A percentile compares a stretch with the other conserved stretches of the same genome.
phyloP scores from a whole-genome alignment of 257 asterid species.

The Penstemon eatonii region DNA sequence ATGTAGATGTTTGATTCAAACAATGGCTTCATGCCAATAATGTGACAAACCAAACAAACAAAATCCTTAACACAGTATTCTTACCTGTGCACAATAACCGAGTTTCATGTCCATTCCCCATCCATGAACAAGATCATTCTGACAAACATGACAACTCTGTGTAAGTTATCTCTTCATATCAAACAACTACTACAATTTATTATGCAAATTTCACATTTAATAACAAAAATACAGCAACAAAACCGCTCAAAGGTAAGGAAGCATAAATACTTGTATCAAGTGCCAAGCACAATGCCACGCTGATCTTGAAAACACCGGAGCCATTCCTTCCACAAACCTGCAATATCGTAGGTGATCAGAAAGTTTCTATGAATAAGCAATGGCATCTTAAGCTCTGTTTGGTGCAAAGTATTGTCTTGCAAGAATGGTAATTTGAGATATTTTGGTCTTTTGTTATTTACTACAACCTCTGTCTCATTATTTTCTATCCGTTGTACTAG shows the following conservation, averaged over 20 bases:
- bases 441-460: constrained; percentile 12
- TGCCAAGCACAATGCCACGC: constrained; percentile 99
- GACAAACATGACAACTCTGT: constrained; percentile 29
- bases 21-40: constrained; percentile 17
- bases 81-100: constrained; percentile 96
- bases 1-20: constrained; percentile 5
- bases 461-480: not conserved
- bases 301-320: constrained; percentile 94
- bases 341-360: constrained; percentile 23
- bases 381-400: not conserved
- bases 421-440: not conserved
- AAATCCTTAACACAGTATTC: constrained; percentile 2
- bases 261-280: constrained; percentile 69
- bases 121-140: constrained; percentile 99
- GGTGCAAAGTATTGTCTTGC: constrained; percentile 5
- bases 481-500: not conserved
- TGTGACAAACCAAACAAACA: constrained; percentile 4
- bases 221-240: not conserved
- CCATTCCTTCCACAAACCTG: constrained; percentile 99
- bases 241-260: not conserved
- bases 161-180: constrained; percentile 3
- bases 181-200: not conserved
- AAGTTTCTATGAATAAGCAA: constrained; percentile 14
- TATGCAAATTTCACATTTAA: not conserved
- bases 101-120: constrained; percentile 99